Conservation (phyloP, 2,329 filamentous ascomycete genomes). For the Cladophialophora carrionii region DNA sequence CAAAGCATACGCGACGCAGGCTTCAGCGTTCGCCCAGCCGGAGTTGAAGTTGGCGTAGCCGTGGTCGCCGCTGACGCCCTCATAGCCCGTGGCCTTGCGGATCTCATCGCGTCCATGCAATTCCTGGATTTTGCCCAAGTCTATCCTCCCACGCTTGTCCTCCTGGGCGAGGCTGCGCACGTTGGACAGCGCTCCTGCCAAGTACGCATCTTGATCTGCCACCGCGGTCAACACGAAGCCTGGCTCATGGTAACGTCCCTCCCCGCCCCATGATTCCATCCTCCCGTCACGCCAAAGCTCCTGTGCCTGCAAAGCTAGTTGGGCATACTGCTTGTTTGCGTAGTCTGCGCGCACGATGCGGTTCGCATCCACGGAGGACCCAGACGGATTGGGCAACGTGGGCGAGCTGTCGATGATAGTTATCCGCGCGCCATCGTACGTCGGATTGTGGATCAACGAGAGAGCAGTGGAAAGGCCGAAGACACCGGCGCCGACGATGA, state of each 20-base stretch:
- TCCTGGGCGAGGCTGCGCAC: constrained; percentile 38
- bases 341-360: constrained; percentile 76
- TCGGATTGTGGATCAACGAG: constrained; percentile 64
- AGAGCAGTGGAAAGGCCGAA: constrained; percentile 71
- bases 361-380: constrained; percentile 62
- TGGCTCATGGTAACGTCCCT: constrained; percentile 51
- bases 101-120: constrained; percentile 30
- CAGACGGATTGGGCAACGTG: constrained; percentile 61
- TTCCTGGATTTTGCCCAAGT: constrained; percentile 47
- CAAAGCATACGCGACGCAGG: constrained; percentile 47
- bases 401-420: constrained; percentile 62
- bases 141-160: constrained; percentile 42
- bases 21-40: constrained; percentile 52
- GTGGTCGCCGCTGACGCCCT: constrained; percentile 36
- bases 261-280: constrained; percentile 44
- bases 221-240: constrained; percentile 49
- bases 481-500: constrained; percentile 71
- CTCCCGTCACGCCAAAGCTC: constrained; percentile 35
- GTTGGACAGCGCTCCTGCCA: constrained; percentile 28
- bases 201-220: constrained; percentile 28
- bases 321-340: constrained; percentile 74
- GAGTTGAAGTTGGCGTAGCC: constrained; percentile 54
- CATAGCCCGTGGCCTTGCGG: constrained; percentile 31
- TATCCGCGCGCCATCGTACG: constrained; percentile 46
- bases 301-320: constrained; percentile 72